Evolutionary conservation across 2,329 filamentous ascomycete species (phyloP).

Genomic region (Alternaria dauci): DNA sequence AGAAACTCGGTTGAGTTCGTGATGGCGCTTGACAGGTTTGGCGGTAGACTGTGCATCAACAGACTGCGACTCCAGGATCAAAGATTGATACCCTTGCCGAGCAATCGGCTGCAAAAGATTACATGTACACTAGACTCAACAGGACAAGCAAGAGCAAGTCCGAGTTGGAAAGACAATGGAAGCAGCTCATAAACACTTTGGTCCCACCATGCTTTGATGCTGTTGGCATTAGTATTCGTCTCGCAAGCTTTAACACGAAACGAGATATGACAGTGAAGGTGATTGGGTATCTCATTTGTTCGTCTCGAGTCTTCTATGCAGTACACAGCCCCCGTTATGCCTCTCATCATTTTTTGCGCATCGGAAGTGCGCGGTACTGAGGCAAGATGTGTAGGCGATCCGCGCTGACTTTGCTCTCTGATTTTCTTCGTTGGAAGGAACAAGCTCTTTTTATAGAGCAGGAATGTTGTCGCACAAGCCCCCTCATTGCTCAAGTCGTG

Average conservation of each 20-base stretch:
- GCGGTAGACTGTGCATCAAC: slow-evolving; percentile 15
- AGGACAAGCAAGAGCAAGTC: slow-evolving; percentile 24
- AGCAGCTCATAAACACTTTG: neutral
- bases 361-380: neutral
- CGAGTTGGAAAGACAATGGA: slow-evolving; percentile 16
- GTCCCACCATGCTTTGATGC: neutral
- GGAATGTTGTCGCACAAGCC: neutral
- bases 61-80: slow-evolving; percentile 12
- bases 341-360: neutral
- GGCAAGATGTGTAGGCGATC: neutral
- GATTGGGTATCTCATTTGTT: slow-evolving; percentile 17
- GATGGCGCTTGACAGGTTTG: neutral
- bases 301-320: slow-evolving; percentile 4
- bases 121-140: slow-evolving; percentile 18
- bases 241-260: neutral
- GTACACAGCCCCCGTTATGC: neutral
- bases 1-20: slow-evolving; percentile 68
- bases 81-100: slow-evolving; percentile 26
- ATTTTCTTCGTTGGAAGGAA: neutral
- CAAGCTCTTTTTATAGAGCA: slow-evolving; percentile 5
- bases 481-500: slow-evolving; percentile 54
- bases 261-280: neutral
- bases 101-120: slow-evolving; percentile 12
- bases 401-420: slow-evolving; percentile 1
- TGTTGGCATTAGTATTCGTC: neutral